These are phyloP conservation scores for Athelia sp. DNA, from an alignment of 1,284 basidiomycete species.

Conservation along the genomic window DNA sequence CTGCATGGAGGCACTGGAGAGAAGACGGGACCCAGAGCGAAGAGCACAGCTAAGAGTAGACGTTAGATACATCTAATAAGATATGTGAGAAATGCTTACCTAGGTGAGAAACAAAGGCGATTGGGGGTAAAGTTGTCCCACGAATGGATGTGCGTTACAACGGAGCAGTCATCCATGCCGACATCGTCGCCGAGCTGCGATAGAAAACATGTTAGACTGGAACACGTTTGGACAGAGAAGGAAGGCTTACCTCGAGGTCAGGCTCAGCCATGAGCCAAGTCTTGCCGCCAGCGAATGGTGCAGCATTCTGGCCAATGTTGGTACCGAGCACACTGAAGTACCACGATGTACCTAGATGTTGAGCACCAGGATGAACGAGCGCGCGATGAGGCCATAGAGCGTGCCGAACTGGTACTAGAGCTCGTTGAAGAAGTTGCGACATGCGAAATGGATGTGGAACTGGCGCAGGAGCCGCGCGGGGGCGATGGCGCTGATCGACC, in stretches of 20 bases:
- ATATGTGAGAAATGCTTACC: constrained; percentile 17
- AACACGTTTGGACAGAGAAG: not conserved
- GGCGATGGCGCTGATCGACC: constrained; percentile 34
- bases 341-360: constrained; percentile 35
- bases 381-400: constrained; percentile 31
- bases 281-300: constrained; percentile 33
- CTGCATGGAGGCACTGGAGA: constrained; percentile 46
- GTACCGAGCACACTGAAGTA: constrained; percentile 35
- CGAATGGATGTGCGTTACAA: constrained; percentile 42
- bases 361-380: constrained; percentile 30
- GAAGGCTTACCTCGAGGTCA: constrained; percentile 30
- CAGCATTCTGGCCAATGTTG: constrained; percentile 35
- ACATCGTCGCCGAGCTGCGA: constrained; percentile 35
- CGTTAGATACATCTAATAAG: constrained; percentile 1
- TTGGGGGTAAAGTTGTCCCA: constrained; percentile 39
- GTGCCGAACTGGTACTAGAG: constrained; percentile 31
- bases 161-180: constrained; percentile 37
- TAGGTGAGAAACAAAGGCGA: constrained; percentile 32
- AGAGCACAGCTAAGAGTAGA: constrained; percentile 25
- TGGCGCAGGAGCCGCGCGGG: constrained; percentile 33
- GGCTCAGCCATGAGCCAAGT: constrained; percentile 39
- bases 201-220: not conserved
- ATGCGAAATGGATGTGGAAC: constrained; percentile 22
- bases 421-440: constrained; percentile 24
- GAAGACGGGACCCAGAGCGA: constrained; percentile 40